These are phyloP conservation scores for Populus simonii DNA, from an alignment of 345 rosid genomes.

Conservation along the genomic window DNA sequence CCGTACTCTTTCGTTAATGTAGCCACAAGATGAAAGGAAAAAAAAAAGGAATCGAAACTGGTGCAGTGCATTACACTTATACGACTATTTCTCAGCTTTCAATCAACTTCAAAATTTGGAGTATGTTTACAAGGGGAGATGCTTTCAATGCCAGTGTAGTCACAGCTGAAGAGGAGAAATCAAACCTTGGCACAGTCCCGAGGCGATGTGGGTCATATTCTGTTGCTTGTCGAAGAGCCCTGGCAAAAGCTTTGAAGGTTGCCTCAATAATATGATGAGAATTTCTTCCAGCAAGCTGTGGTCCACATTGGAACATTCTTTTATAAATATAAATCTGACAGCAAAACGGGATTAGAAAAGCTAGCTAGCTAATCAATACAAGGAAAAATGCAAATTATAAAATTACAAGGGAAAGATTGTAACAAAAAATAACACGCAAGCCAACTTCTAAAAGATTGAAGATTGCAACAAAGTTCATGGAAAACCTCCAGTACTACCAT, in stretches of 20 bases:
- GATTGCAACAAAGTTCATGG: not conserved
- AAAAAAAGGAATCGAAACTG: not conserved
- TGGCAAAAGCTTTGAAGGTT: constrained; percentile 93
- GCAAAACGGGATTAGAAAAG: not conserved
- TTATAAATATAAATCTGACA: not conserved
- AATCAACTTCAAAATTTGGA: not conserved
- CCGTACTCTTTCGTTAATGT: not conserved
- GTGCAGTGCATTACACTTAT: not conserved
- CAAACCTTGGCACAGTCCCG: constrained; percentile 84
- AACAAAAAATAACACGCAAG: not conserved
- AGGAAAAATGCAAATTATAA: not conserved
- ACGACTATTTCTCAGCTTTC: not conserved
- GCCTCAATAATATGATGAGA: constrained; percentile 97
- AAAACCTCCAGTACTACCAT: not conserved
- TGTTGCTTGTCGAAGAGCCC: constrained; percentile 90
- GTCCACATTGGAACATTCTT: constrained; percentile 1
- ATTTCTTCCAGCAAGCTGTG: constrained; percentile 84
- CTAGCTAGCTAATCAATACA: not conserved
- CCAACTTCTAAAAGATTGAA: not conserved
- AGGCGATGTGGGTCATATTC: constrained; percentile 72
- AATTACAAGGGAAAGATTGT: not conserved
- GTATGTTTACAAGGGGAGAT: not conserved
- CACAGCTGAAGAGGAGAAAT: not conserved
- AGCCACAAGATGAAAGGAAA: not conserved
- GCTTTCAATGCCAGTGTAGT: not conserved